Conservation (phyloP, 768 basidiomycete species). For the Harrya chromipes region DNA sequence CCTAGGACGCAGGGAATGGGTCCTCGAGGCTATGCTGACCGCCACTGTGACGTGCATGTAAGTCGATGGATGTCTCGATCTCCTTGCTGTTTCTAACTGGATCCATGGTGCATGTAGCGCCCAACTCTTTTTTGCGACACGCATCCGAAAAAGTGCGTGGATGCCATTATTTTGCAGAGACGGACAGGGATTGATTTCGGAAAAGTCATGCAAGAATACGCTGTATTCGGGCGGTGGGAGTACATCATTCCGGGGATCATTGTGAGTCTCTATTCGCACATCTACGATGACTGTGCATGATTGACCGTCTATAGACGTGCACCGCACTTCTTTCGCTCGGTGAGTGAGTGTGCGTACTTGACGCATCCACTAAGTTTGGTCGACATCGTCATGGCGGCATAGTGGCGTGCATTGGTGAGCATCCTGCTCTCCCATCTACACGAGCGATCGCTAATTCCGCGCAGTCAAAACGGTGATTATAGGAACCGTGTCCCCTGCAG, state of each 20-base stretch:
- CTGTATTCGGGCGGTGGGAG: constrained; percentile 1
- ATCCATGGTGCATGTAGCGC: background rate
- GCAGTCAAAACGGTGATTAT: background rate
- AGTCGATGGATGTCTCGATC: background rate
- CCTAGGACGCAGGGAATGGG: background rate
- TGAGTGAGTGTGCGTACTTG: background rate
- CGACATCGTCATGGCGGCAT: no score
- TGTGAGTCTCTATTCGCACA: background rate
- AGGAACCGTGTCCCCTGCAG: background rate
- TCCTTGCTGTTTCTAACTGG: background rate
- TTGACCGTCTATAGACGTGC: background rate
- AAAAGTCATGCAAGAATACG: constrained; percentile 1
- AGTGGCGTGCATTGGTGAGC: constrained; percentile 2
- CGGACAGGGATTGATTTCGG: background rate
- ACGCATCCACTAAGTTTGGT: no score
- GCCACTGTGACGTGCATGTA: constrained; percentile 2
- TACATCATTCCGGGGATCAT: constrained; percentile 3
- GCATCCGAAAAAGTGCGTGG: background rate
- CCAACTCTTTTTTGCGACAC: constrained; percentile 7
- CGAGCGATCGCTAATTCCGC: background rate
- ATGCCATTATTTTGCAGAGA: background rate
- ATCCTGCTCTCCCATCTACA: background rate
- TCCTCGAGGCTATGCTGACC: background rate
- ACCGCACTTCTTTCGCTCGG: constrained; percentile 2
- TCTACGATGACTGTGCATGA: background rate